Evolutionary conservation across 495 filamentous ascomycete species (phyloP).

Genomic region (Neurospora cerealis): DNA sequence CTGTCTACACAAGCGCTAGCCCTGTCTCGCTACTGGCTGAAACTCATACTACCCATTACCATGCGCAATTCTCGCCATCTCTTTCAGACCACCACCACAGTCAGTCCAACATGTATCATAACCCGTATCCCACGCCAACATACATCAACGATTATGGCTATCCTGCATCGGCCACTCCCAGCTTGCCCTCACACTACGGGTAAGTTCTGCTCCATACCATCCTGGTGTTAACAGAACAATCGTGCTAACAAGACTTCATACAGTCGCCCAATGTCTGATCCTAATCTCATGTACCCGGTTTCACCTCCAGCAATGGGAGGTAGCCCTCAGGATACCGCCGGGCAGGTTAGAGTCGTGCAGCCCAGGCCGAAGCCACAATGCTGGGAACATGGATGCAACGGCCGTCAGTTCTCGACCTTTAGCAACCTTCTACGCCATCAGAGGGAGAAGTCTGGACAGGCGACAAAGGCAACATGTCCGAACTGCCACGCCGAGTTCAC

Average conservation of each 20-base stretch:
- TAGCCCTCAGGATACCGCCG: constrained; percentile 23
- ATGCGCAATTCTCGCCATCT: constrained; percentile 34
- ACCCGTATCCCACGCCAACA: constrained; percentile 16
- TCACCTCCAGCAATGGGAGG: constrained; percentile 17
- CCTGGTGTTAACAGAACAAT: not conserved
- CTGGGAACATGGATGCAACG: constrained; percentile 94
- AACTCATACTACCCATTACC: constrained; percentile 29
- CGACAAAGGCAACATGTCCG: constrained; percentile 75
- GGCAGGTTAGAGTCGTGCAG: constrained; percentile 58
- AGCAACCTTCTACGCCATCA: constrained; percentile 90
- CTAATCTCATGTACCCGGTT: constrained; percentile 35
- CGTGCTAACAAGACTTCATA: constrained; percentile 8
- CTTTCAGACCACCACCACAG: constrained; percentile 25
- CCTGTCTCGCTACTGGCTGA: constrained; percentile 36
- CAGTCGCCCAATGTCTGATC: constrained; percentile 29
- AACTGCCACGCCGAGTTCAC: constrained; percentile 89
- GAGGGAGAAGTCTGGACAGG: constrained; percentile 85
- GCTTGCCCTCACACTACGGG: constrained; percentile 36
- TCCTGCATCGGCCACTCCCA: constrained; percentile 25
- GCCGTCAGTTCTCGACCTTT: constrained; percentile 88
- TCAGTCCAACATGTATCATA: constrained; percentile 26
- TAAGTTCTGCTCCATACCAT: constrained; percentile 12
- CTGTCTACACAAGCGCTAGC: constrained; percentile 38
- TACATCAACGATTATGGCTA: constrained; percentile 32
- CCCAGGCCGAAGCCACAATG: constrained; percentile 82